Percentiles rank a stretch among this genome's conserved stretches.
Conservation (phyloP, 768 basidiomycete genomes). For the Gelatoporia subvermispora region DNA sequence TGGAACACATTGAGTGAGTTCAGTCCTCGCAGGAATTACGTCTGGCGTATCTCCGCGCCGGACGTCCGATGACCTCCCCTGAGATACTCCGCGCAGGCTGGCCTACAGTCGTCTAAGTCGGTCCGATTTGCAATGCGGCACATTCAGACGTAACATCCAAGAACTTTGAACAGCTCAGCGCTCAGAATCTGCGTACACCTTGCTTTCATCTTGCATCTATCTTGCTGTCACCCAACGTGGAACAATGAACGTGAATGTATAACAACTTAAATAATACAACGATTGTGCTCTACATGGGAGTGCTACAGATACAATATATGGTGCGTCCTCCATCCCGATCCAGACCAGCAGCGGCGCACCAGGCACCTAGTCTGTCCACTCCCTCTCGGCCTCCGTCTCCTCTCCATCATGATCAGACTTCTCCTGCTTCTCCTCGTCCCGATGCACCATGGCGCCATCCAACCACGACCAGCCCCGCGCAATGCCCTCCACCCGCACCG, state of each 20-base stretch:
- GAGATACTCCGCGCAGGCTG: conserved; percentile 19
- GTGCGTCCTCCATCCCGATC: neutral
- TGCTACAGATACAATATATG: too few relatives aligned
- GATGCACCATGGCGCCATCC: conserved; percentile 4
- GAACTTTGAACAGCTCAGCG: neutral
- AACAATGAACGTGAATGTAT: neutral
- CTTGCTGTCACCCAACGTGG: neutral
- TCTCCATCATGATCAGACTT: too few relatives aligned
- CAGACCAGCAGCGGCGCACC: conserved; percentile 7
- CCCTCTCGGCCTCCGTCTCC: too few relatives aligned
- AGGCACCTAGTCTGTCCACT: too few relatives aligned
- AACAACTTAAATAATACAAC: neutral
- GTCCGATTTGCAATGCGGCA: conserved; percentile 4
- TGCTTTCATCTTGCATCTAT: neutral
- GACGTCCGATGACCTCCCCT: conserved; percentile 42
- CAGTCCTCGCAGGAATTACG: conserved; percentile 42
- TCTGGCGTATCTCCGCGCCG: conserved; percentile 36
- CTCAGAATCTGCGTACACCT: neutral
- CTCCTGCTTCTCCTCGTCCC: neutral
- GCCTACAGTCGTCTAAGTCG: too few relatives aligned
- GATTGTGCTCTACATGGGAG: too few relatives aligned
- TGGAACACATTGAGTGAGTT: neutral
- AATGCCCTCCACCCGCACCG: conserved; percentile 21
- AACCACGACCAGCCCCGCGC: conserved; percentile 21
- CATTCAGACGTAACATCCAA: conserved; percentile 6